Base-by-base conservation (phyloP, 164 flowering plant species). In the Liquidambar formosana region DNA sequence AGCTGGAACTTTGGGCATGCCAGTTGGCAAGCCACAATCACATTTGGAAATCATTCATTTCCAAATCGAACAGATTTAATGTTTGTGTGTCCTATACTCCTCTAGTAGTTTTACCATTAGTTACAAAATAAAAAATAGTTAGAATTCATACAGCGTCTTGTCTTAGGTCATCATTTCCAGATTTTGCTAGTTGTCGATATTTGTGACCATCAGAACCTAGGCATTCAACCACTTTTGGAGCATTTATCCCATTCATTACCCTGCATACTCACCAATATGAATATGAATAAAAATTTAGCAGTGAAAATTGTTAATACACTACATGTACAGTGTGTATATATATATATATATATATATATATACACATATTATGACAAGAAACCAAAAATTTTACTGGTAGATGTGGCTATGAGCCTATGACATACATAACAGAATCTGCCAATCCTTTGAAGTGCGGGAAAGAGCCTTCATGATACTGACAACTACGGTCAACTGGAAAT, bases 81-180 rank as follows among this genome's bases (percentile, higher is more conserved):
- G 12, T 14, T 63, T 23, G 19, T 46, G 11, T 25, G 22, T 47
- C 26, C 60, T 57, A 14, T 63, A 1, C 15, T 47, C 26, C 60
- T 57, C 15, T 63, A 1, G 10, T 2, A 22, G 11, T 6, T 28
- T 28, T 28, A 44, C 25, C 14, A 18, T 19, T 14, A 48, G 13
- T 15, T 18, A 6, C 19, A 64, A 41, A 25, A 61, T 8, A 18
- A 49, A 44, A 53, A 57, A 28, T 16, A 56, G 49, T 47, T 23
- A 26, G 44, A 16, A 67, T 3, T 63, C 89, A 75, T 89, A 95
- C 98, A 79, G 99, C 99, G 88, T 95, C 99, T 77, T 95, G 99
- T 86, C 99, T 80, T n/a, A 93, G 82, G 76, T 95, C 99, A 81
- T 93, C 99, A 77, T 95, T 95, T 78, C 99, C 99, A 73, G 99